Base-by-base conservation (phyloP, 2,329 filamentous ascomycete genomes). In the Nemania serpens region DNA sequence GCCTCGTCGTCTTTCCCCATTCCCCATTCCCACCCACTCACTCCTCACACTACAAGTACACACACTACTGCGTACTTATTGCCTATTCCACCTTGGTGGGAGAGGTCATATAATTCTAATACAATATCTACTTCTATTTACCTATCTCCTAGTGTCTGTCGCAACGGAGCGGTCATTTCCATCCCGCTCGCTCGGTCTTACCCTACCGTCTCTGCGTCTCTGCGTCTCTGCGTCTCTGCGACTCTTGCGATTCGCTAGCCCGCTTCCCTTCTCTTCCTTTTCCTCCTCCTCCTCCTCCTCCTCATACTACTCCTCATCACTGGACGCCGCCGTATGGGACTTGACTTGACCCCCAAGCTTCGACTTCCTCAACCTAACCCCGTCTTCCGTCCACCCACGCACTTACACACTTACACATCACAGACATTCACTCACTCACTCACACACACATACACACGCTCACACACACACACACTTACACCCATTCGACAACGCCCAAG, bases 1-100 rank as follows among this genome's bases (percentile, higher is more conserved):
- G 64, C 61, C 64, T 66, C 64, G 62, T 64, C 63, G 58, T 57
- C 58, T 55, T 3, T 39, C 36, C 55, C 59, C 63, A 59, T 54
- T 55, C 57, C 22, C 22, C 22, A 29, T 22, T 33, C 25, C 25
- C 45, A 13, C 36, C 36, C 36, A 39, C 5, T 39, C 36, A 12
- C 5, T 39, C 36, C 15, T 12, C 36, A 5, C 36, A 7, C 25
- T 29, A 3, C 15, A 39, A 10, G 36, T 39, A 39, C 25, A 29
- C 25, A 57, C 60, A 48, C 53, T 51, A 41, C 48, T 34, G 54
- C 37, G 42, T 45, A 47, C 45, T 50, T 52, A 48, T 49, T 55
- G 20, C 53, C 55, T 47, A 55, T 52, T 62, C 49, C 63, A 55
- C 55, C 49, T 43, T 37, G 53, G 54, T 55, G 50, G 56, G 53